phyloP scores from a whole-genome alignment of 140 eudicot species.

The Senecio squalidus region DNA sequence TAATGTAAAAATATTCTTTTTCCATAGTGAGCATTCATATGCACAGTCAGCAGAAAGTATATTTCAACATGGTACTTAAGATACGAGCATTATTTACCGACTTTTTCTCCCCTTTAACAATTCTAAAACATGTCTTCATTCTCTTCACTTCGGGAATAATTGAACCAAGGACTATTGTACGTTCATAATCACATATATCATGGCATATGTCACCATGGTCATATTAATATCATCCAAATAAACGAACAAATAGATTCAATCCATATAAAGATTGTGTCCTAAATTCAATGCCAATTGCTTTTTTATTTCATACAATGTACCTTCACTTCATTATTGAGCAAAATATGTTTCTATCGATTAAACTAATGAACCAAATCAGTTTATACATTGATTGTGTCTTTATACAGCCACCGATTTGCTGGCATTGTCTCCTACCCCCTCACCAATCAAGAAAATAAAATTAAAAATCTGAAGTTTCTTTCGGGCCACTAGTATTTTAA shows the following conservation, averaged over 20 bases:
- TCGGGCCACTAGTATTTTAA: constrained; percentile 13
- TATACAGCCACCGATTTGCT: constrained; percentile 31
- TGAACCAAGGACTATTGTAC: neutral
- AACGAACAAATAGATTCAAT: neutral
- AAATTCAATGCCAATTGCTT: neutral
- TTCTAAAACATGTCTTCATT: neutral
- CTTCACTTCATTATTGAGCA: constrained; percentile 13
- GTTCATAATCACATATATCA: neutral
- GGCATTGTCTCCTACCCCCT: constrained; percentile 36
- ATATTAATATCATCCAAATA: neutral
- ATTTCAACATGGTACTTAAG: constrained; percentile 5
- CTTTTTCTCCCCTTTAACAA: constrained; percentile 2
- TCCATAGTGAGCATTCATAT: neutral
- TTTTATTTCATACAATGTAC: constrained; percentile 3
- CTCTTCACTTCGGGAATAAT: neutral
- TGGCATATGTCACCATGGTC: neutral
- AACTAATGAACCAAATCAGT: constrained; percentile 18
- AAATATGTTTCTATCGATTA: neutral
- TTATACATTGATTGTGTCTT: constrained; percentile 24
- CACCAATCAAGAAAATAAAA: constrained; percentile 10
- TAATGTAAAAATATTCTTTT: no score
- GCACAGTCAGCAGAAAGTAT: constrained; percentile 3
- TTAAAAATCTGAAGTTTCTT: constrained; percentile 15
- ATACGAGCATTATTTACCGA: neutral
- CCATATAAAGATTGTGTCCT: neutral